These are phyloP conservation scores for Pythium vanterpoolii DNA, from an alignment of 352 stramenopile genomes.

Conservation along the genomic window DNA sequence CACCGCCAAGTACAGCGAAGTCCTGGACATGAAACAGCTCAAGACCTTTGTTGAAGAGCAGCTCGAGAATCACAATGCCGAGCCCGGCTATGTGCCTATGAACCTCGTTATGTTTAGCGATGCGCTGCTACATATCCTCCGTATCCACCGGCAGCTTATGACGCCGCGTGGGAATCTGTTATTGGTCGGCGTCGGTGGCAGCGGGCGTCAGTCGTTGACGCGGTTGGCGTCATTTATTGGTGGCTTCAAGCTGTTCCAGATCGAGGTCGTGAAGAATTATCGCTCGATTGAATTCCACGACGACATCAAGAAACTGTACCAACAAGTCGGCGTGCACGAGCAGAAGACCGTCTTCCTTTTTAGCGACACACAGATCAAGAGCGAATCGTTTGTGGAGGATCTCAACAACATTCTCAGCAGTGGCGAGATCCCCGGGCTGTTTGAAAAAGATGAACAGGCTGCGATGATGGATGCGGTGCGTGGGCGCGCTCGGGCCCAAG, in stretches of 20 bases:
- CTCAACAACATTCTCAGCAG: conserved; percentile 92
- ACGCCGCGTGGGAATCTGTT: conserved; percentile 89
- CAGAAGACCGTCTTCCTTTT: conserved; percentile 91
- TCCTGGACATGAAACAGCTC: conserved; percentile 83
- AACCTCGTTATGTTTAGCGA: conserved; percentile 91
- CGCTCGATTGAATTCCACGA: conserved; percentile 89
- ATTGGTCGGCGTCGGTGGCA: conserved; percentile 90
- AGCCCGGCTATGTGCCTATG: conserved; percentile 86
- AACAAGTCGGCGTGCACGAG: conserved; percentile 74
- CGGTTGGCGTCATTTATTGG: conserved; percentile 87
- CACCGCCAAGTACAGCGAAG: conserved; percentile 61
- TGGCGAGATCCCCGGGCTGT: conserved; percentile 90
- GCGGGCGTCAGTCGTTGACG: conserved; percentile 87
- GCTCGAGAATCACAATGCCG: conserved; percentile 90
- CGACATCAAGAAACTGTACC: conserved; percentile 90
- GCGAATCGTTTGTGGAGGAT: conserved; percentile 91
- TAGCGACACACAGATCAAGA: conserved; percentile 94
- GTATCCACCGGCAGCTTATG: conserved; percentile 89
- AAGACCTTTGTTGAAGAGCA: conserved; percentile 90
- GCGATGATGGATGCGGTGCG: conserved; percentile 85
- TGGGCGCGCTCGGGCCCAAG: conserved; percentile 53
- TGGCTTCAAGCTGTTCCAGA: conserved; percentile 88
- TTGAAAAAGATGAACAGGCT: conserved; percentile 89
- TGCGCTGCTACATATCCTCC: conserved; percentile 86
- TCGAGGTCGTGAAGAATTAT: conserved; percentile 95